Conservation (phyloP, 2,329 filamentous ascomycete genomes). For the Amylocarpus encephaloides region DNA sequence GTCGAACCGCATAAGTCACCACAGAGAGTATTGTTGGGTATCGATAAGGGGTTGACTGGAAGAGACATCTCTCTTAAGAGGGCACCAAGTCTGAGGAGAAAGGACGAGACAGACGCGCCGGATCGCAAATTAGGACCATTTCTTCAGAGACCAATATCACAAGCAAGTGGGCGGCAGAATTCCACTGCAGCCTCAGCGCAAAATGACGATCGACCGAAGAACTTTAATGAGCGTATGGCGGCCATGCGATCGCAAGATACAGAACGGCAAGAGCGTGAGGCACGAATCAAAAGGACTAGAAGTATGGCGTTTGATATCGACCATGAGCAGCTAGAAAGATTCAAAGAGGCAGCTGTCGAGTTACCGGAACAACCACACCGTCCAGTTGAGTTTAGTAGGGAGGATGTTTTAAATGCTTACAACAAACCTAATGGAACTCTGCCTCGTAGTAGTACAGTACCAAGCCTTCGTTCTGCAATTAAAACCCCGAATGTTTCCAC, state of each 20-base stretch:
- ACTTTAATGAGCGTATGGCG: constrained; percentile 82
- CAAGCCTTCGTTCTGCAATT: constrained; percentile 21
- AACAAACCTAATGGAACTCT: constrained; percentile 29
- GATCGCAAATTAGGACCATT: constrained; percentile 35
- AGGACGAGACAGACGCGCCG: constrained; percentile 26
- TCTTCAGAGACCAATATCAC: constrained; percentile 37
- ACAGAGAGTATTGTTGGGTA: constrained; percentile 72
- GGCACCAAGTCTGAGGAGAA: constrained; percentile 46
- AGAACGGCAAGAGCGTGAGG: constrained; percentile 43
- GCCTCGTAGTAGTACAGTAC: constrained; percentile 36
- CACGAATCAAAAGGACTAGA: constrained; percentile 47
- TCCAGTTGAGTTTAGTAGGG: constrained; percentile 52
- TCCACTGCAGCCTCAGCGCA: constrained; percentile 15
- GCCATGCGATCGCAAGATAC: constrained; percentile 56
- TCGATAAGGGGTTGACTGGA: constrained; percentile 79
- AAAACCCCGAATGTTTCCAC: constrained; percentile 11
- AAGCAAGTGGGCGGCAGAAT: constrained; percentile 19
- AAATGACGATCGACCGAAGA: constrained; percentile 38
- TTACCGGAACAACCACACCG: constrained; percentile 44
- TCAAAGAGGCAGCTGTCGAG: constrained; percentile 51
- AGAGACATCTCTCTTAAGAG: constrained; percentile 80
- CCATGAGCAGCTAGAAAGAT: constrained; percentile 51
- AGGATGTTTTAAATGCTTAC: constrained; percentile 46
- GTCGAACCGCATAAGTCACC: constrained; percentile 62
- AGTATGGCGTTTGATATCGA: constrained; percentile 52